These are phyloP conservation scores for Wickerhamiella vanderwaltii DNA, from an alignment of 805 yeast genomes.

Conservation along the genomic window DNA sequence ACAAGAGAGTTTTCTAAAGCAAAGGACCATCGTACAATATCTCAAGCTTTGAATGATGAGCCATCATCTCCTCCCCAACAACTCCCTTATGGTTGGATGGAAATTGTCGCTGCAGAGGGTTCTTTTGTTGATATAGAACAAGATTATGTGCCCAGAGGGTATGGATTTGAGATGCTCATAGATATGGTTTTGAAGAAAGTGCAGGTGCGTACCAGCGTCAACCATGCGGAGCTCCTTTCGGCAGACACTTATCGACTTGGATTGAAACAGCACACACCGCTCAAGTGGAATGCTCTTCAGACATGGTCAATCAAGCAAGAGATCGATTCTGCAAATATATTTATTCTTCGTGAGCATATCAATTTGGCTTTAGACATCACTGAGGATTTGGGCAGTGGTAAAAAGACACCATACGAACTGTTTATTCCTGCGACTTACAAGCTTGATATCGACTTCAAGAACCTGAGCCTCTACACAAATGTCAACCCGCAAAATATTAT, in stretches of 20 bases:
- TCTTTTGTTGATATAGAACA: conserved; percentile 38
- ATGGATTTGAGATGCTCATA: conserved; percentile 45
- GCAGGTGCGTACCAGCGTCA: conserved; percentile 70
- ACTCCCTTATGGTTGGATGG: conserved; percentile 89
- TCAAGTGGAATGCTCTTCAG: conserved; percentile 71
- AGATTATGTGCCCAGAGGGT: conserved; percentile 37
- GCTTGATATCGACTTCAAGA: conserved; percentile 45
- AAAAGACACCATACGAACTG: conserved; percentile 49
- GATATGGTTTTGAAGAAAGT: conserved; percentile 38
- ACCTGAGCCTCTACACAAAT: conserved; percentile 56
- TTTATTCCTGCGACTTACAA: conserved; percentile 61
- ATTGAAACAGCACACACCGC: conserved; percentile 55
- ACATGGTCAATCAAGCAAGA: conserved; percentile 50
- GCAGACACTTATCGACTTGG: conserved; percentile 46
- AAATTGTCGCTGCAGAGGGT: conserved; percentile 45
- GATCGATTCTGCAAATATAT: conserved; percentile 45
- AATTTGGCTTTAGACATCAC: conserved; percentile 58
- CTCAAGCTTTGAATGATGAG: conserved; percentile 19
- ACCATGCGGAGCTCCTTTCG: conserved; percentile 65
- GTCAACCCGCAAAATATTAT: conserved; percentile 82
- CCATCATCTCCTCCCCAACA: conserved; percentile 17
- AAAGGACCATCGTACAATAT: conserved; percentile 29
- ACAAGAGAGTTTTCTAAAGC: conserved; percentile 67
- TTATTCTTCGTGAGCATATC: conserved; percentile 71
- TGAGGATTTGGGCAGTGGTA: conserved; percentile 66